A percentile compares a stretch with the other conserved stretches of the same genome.
These are phyloP conservation scores for Leccinum sublutescens DNA, from an alignment of 768 basidiomycete species.

Conservation along the genomic window DNA sequence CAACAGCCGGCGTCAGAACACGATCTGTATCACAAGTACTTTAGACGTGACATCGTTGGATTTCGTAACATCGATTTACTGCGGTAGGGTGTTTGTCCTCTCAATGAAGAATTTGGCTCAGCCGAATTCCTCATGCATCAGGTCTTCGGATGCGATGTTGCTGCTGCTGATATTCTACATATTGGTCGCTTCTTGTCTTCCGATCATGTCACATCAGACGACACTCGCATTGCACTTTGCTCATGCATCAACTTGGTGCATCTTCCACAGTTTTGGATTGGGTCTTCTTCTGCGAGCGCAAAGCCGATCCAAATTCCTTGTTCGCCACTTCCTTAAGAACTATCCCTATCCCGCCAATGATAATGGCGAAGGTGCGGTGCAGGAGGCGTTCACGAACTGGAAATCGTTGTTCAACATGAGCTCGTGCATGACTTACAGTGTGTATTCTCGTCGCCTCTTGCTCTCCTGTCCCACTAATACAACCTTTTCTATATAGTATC, in stretches of 20 bases:
- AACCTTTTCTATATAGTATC: constrained; percentile 55
- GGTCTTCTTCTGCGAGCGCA: constrained; percentile 84
- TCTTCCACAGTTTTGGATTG: constrained; percentile 85
- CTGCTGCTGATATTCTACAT: constrained; percentile 73
- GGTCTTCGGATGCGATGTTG: constrained; percentile 83
- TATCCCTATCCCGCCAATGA: constrained; percentile 82
- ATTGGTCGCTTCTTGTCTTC: constrained; percentile 55
- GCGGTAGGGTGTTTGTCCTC: constrained; percentile 50
- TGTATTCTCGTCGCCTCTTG: constrained; percentile 15
- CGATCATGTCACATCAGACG: constrained; percentile 47
- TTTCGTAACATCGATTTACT: constrained; percentile 81
- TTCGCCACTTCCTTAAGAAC: constrained; percentile 91
- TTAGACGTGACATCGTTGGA: constrained; percentile 82
- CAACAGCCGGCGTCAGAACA: constrained; percentile 60
- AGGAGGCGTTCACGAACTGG: constrained; percentile 95
- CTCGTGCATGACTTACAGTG: constrained; percentile 94
- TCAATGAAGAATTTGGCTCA: constrained; percentile 10
- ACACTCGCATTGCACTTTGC: constrained; percentile 69
- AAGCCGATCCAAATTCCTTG: constrained; percentile 82
- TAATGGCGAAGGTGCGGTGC: constrained; percentile 71
- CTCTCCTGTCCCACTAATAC: constrained; percentile 1
- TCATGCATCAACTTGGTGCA: constrained; percentile 83
- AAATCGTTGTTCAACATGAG: constrained; percentile 90
- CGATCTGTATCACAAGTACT: constrained; percentile 87
- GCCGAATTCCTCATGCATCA: constrained; percentile 36